Conservation (phyloP, 805 yeast species). For the Ogataea henricii region DNA sequence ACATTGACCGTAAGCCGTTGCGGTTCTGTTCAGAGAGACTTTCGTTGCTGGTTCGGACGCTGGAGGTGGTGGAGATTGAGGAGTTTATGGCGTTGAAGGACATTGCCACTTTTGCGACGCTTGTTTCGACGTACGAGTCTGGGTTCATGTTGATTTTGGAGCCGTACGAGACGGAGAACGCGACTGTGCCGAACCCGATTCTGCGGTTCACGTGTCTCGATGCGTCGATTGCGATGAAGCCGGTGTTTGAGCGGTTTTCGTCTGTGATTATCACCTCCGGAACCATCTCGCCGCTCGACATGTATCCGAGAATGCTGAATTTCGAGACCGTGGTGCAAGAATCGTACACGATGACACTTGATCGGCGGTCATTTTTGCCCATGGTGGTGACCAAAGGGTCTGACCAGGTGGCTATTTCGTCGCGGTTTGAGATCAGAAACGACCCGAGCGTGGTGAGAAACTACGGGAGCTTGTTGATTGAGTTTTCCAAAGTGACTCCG, state of each 20-base stretch:
- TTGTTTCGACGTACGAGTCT: conserved; percentile 90
- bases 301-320: conserved; percentile 97
- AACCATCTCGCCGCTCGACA: conserved; percentile 95
- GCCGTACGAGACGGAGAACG: conserved; percentile 92
- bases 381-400: conserved; percentile 96
- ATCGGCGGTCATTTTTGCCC: conserved; percentile 90
- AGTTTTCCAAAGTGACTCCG: conserved; percentile 92
- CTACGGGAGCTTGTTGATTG: conserved; percentile 89
- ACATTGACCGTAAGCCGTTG: conserved; percentile 88
- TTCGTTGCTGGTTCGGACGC: conserved; percentile 82
- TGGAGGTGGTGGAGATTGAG: conserved; percentile 85
- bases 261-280: conserved; percentile 96
- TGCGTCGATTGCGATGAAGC: conserved; percentile 97
- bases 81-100: conserved; percentile 93
- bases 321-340: conserved; percentile 93
- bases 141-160: conserved; percentile 92
- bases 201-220: conserved; percentile 91
- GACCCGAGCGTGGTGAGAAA: conserved; percentile 98
- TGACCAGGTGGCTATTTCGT: conserved; percentile 95
- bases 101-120: conserved; percentile 94
- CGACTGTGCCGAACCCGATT: conserved; percentile 96
- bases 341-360: conserved; percentile 93
- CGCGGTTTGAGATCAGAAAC: conserved; percentile 94
- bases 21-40: conserved; percentile 90
- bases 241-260: conserved; percentile 89